These are phyloP conservation scores for Austroboletus eburneus DNA, from an alignment of 768 basidiomycete genomes.

Conservation along the genomic window DNA sequence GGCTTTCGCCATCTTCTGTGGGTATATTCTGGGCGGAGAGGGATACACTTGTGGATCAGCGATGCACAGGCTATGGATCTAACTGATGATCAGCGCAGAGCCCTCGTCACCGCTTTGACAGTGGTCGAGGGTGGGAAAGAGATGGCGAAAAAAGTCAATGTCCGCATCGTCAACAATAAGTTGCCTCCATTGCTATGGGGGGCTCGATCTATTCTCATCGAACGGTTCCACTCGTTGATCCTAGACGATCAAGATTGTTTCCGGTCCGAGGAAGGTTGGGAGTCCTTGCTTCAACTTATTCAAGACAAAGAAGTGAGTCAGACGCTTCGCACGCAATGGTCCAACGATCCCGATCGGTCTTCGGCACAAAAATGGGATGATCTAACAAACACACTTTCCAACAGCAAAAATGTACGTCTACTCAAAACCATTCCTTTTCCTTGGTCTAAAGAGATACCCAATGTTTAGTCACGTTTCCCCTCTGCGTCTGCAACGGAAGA, in stretches of 20 bases:
- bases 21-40: slow-evolving; percentile 98
- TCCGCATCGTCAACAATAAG: slow-evolving; percentile 42
- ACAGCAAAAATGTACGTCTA: slow-evolving; percentile 31
- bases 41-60: slow-evolving; percentile 97
- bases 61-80: slow-evolving; percentile 84
- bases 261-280: slow-evolving; percentile 60
- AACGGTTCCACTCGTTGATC: slow-evolving; percentile 62
- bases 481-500: slow-evolving; percentile 82
- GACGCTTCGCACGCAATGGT: slow-evolving; percentile 57
- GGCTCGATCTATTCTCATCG: slow-evolving; percentile 47
- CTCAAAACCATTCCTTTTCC: background rate
- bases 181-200: slow-evolving; percentile 73
- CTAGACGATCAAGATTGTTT: slow-evolving; percentile 87
- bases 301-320: slow-evolving; percentile 55
- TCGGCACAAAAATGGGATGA: slow-evolving; percentile 78
- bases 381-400: slow-evolving; percentile 41
- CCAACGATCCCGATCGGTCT: slow-evolving; percentile 41
- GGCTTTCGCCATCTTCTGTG: slow-evolving; percentile 88
- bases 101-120: slow-evolving; percentile 83
- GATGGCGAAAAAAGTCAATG: slow-evolving; percentile 76
- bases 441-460: background rate
- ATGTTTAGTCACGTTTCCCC: slow-evolving; percentile 22
- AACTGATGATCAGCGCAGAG: slow-evolving; percentile 86
- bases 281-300: slow-evolving; percentile 68
- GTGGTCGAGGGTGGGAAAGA: slow-evolving; percentile 81